Conservation (phyloP, 495 filamentous ascomycete genomes). For the Pseudevernia furfuracea region DNA sequence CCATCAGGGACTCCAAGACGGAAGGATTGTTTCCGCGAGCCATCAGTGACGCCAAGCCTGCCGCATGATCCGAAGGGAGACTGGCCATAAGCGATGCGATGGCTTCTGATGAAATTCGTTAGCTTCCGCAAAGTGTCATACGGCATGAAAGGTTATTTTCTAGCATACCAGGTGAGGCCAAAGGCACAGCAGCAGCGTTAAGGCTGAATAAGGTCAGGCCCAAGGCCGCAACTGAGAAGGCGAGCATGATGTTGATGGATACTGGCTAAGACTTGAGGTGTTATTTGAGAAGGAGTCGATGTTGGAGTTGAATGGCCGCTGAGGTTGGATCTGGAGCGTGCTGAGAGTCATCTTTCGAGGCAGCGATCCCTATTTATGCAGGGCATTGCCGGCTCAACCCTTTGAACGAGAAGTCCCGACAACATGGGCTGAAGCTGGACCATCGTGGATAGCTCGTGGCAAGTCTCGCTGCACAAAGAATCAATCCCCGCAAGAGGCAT, state of each 20-base stretch:
- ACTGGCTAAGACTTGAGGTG: background rate
- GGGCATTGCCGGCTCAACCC: background rate
- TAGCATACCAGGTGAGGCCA: background rate
- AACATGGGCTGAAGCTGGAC: background rate
- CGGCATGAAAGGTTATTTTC: background rate
- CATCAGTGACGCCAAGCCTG: constrained; percentile 1
- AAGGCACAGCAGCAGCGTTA: background rate
- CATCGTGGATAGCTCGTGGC: background rate
- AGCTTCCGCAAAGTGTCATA: background rate
- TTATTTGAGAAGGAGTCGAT: background rate
- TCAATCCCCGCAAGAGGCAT: background rate
- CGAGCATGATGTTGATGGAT: background rate
- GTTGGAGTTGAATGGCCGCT: background rate
- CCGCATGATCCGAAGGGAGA: background rate
- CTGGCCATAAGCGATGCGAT: background rate
- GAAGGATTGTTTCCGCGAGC: background rate
- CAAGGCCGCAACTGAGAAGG: background rate
- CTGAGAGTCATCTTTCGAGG: background rate
- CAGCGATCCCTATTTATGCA: background rate
- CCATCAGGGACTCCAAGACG: background rate
- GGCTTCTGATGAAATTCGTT: background rate
- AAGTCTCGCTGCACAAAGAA: background rate
- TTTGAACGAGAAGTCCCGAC: background rate
- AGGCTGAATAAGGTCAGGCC: background rate
- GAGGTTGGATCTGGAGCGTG: background rate